A percentile compares a stretch with the other conserved stretches of the same genome.
These are phyloP conservation scores for Cephaloascus albidus DNA, from an alignment of 805 yeast genomes.

Conservation along the genomic window DNA sequence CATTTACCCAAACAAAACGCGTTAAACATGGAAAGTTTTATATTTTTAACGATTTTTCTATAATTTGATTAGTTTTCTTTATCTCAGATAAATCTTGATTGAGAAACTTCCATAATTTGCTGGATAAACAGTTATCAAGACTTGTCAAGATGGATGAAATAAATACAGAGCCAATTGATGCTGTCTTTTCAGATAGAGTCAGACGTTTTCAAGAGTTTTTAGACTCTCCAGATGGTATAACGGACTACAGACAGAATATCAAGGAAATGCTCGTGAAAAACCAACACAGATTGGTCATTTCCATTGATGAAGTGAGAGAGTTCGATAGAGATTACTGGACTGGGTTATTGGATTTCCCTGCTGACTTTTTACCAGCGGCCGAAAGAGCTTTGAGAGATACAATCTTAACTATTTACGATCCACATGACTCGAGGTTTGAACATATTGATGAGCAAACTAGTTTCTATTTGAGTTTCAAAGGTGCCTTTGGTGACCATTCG, in stretches of 20 bases:
- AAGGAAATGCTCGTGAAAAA: constrained; percentile 64
- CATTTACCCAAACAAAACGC: too few relatives aligned
- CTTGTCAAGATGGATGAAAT: constrained; percentile 1
- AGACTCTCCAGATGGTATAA: constrained; percentile 42
- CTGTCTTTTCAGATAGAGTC: constrained; percentile 69
- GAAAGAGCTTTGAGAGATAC: constrained; percentile 80
- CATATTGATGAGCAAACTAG: constrained; percentile 51
- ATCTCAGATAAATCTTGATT: too few relatives aligned
- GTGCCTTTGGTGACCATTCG: constrained; percentile 84
- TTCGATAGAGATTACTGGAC: constrained; percentile 73
- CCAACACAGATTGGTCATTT: constrained; percentile 57
- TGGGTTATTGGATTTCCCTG: constrained; percentile 67
- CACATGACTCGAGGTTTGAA: constrained; percentile 39
- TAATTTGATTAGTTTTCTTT: too few relatives aligned
- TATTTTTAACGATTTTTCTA: too few relatives aligned
- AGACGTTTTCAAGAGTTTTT: constrained; percentile 85
- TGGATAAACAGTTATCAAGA: too few relatives aligned
- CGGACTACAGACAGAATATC: constrained; percentile 62
- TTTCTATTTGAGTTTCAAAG: constrained; percentile 73
- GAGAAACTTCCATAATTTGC: too few relatives aligned
- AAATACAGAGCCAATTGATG: constrained; percentile 23
- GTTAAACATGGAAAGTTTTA: too few relatives aligned
- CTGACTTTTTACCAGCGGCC: constrained; percentile 82
- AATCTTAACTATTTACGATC: constrained; percentile 64
- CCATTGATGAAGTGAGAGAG: constrained; percentile 81